Conservation (phyloP, 2,329 filamentous ascomycete genomes). For the Coniochaeta sp. region DNA sequence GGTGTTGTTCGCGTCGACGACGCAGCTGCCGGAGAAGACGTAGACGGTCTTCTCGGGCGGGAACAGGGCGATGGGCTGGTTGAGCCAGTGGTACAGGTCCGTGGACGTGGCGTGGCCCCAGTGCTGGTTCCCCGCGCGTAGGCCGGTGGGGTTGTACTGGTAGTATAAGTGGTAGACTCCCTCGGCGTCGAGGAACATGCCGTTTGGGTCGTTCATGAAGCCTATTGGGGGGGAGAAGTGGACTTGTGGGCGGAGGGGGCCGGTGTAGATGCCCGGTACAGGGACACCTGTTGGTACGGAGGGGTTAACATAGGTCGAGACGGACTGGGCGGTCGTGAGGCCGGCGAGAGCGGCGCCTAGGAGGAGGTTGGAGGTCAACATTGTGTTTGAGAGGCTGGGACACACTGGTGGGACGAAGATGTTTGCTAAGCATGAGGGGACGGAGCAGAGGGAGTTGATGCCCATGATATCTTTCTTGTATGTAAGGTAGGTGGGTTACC, state of each 20-base stretch:
- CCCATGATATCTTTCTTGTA: neutral
- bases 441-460: neutral
- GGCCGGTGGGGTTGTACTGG: constrained; percentile 32
- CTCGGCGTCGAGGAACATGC: constrained; percentile 50
- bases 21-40: constrained; percentile 47
- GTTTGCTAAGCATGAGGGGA: neutral
- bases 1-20: constrained; percentile 57
- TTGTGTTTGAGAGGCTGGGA: neutral
- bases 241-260: constrained; percentile 41
- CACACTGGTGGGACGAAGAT: neutral
- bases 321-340: constrained; percentile 7
- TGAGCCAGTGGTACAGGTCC: constrained; percentile 58
- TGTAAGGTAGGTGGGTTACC: no score
- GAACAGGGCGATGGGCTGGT: constrained; percentile 56
- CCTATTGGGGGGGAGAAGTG: constrained; percentile 47
- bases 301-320: constrained; percentile 18
- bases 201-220: constrained; percentile 60
- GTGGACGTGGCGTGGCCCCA: constrained; percentile 60
- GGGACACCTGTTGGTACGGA: constrained; percentile 20
- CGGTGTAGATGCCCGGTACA: constrained; percentile 14
- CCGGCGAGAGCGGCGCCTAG: neutral
- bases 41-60: constrained; percentile 34
- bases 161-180: constrained; percentile 60
- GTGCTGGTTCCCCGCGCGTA: constrained; percentile 46
- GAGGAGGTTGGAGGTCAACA: neutral